These are phyloP conservation scores for Ascobolus immersus DNA, from an alignment of 495 filamentous ascomycete species.

Conservation along the genomic window DNA sequence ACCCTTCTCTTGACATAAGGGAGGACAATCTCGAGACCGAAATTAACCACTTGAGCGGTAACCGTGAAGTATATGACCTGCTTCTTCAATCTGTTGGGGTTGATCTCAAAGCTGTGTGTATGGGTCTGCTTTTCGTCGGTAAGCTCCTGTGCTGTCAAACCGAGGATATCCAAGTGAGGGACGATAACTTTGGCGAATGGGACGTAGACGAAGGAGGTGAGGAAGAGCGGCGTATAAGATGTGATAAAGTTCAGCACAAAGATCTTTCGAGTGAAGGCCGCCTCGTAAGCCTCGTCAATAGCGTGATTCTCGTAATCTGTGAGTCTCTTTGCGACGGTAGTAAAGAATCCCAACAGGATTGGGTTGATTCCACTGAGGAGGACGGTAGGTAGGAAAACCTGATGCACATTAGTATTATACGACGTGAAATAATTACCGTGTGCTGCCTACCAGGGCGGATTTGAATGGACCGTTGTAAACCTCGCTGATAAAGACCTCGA, in stretches of 20 bases:
- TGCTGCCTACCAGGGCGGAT: slow-evolving; percentile 39
- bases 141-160: slow-evolving; percentile 47
- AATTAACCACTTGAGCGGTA: slow-evolving; percentile 75
- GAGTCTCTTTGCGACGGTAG: slow-evolving; percentile 47
- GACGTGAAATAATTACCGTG: background rate
- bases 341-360: slow-evolving; percentile 49
- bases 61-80: slow-evolving; percentile 96
- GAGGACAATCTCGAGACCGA: slow-evolving; percentile 64
- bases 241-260: slow-evolving; percentile 96
- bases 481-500: slow-evolving; percentile 89
- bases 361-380: slow-evolving; percentile 62
- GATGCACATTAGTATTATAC: slow-evolving; percentile 16
- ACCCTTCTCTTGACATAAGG: slow-evolving; percentile 56
- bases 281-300: slow-evolving; percentile 35
- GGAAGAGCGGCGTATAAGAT: slow-evolving; percentile 72
- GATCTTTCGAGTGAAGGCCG: slow-evolving; percentile 63
- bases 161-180: slow-evolving; percentile 73
- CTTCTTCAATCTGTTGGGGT: slow-evolving; percentile 59
- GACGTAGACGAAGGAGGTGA: slow-evolving; percentile 92
- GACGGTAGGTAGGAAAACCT: slow-evolving; percentile 74
- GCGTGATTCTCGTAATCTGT: slow-evolving; percentile 85
- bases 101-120: slow-evolving; percentile 47
- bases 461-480: slow-evolving; percentile 84
- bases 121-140: slow-evolving; percentile 42
- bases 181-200: slow-evolving; percentile 74